Evolutionary conservation across 164 flowering plant genomes (phyloP).

Genomic region (Chimonanthus praecox): DNA sequence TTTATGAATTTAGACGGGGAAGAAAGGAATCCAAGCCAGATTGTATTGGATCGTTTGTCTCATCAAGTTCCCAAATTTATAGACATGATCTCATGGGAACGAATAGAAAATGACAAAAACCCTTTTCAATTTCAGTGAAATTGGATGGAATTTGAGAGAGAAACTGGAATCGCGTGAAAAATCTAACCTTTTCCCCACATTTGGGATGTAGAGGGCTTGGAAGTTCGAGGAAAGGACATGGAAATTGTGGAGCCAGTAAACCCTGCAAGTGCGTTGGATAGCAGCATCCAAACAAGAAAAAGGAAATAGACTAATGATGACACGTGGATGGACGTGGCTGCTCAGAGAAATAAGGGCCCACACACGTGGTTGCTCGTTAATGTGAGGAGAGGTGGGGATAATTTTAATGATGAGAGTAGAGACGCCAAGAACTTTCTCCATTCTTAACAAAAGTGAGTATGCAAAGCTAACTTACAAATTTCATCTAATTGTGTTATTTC

Average conservation of each 20-base stretch:
- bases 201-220: not conserved
- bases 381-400: not conserved
- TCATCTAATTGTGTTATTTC: too few species aligned
- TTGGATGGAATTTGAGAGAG: not conserved
- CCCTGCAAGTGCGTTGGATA: slow-evolving; percentile 19
- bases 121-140: not conserved
- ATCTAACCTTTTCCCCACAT: not conserved
- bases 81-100: not conserved
- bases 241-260: slow-evolving; percentile 10
- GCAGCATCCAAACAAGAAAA: slow-evolving; percentile 19
- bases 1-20: not conserved
- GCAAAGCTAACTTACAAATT: too few species aligned
- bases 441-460: too few species aligned
- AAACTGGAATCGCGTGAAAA: not conserved
- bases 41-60: not conserved
- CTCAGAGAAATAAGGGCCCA: not conserved
- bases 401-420: too few species aligned
- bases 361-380: slow-evolving; percentile 5
- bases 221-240: not conserved
- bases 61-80: not conserved
- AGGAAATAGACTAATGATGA: not conserved
- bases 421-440: too few species aligned
- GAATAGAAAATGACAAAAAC: not conserved
- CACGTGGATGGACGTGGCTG: slow-evolving; percentile 2
- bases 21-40: not conserved